Evolutionary conservation across 2,329 filamentous ascomycete genomes (phyloP), one percentile per base, ranked within the genome.

Genomic region (Aspergillus pseudoterreus): DNA sequence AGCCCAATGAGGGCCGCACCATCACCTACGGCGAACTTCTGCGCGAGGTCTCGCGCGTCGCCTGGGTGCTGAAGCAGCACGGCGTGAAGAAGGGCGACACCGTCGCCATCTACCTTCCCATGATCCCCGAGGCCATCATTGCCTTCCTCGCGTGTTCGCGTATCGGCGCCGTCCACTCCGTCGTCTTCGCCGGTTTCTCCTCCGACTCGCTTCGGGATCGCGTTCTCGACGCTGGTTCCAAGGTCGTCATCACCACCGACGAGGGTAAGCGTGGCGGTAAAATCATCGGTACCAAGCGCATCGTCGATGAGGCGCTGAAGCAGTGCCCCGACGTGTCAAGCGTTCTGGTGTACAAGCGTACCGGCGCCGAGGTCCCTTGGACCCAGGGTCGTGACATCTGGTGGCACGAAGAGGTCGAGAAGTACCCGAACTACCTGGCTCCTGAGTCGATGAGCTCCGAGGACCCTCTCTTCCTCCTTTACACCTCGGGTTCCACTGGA

Each of bases 371-470:
- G 48, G 86, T 97, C 17, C 92, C 92, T 58, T 92, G 88, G 88
- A 95, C 90, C 47, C 75, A 83, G 61, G 91, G 90, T 59, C 86
- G 94, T 66, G 94, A 99, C 74, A 81, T 84, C 68, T 99, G 94
- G 94, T 99, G 94, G 94, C 91, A 97, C 74, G 94, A 97, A 78
- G 92, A 97, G 81, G 86, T 92, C 50, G 90, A 95, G 71, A 97
- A 96, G 79, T 97, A 90, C 83, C 94, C 94, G 57, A 81, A 84
- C 64, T 97, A 97, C 80, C 86, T 95, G 67, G 79, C 92, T 27
- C 92, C 92, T 10, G 92, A 95, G 79, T 75, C 84, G 59, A 87
- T 99, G 82, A 90, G 83, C 78, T 88, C 94, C 1, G 94, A 99
- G 74, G 94, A 99, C 68, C 94, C 94, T 51, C 83, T 99, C 8